A percentile compares a stretch with the other conserved stretches of the same genome.
Evolutionary conservation across 805 yeast genomes (phyloP).

Genomic region (Blastobotrys chiropterorum): DNA sequence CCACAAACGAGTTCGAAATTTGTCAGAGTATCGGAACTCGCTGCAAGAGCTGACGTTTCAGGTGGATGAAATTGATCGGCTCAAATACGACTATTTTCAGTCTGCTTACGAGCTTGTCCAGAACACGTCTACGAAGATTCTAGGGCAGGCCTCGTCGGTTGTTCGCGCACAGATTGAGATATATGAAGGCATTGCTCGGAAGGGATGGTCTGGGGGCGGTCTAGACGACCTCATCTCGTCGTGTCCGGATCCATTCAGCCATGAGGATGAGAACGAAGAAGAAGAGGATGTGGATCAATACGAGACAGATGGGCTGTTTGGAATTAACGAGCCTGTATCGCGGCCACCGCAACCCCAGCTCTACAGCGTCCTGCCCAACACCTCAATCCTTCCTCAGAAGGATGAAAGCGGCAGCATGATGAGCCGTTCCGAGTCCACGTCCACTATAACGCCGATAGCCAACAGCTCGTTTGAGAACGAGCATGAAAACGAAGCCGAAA

Average conservation of each 20-base stretch:
- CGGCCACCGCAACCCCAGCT: constrained; percentile 11
- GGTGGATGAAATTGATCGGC: constrained; percentile 69
- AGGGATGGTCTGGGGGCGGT: constrained; percentile 87
- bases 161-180: constrained; percentile 78
- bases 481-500: no score
- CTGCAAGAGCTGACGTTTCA: constrained; percentile 63
- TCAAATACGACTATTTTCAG: constrained; percentile 70
- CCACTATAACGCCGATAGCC: neutral
- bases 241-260: constrained; percentile 60
- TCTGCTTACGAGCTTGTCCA: constrained; percentile 57
- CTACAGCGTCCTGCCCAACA: constrained; percentile 25
- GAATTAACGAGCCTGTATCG: neutral
- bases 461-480: neutral
- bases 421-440: constrained; percentile 1
- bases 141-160: constrained; percentile 53
- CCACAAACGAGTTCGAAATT: constrained; percentile 49
- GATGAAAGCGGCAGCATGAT: constrained; percentile 1
- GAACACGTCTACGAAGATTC: constrained; percentile 49
- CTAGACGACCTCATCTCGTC: constrained; percentile 58
- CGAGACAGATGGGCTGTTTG: neutral
- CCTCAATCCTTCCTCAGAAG: constrained; percentile 22
- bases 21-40: constrained; percentile 61
- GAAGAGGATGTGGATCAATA: constrained; percentile 6
- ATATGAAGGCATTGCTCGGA: constrained; percentile 71
- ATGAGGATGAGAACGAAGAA: constrained; percentile 19